Conservation (phyloP, 495 filamentous ascomycete genomes). For the Podospora fimiseda region DNA sequence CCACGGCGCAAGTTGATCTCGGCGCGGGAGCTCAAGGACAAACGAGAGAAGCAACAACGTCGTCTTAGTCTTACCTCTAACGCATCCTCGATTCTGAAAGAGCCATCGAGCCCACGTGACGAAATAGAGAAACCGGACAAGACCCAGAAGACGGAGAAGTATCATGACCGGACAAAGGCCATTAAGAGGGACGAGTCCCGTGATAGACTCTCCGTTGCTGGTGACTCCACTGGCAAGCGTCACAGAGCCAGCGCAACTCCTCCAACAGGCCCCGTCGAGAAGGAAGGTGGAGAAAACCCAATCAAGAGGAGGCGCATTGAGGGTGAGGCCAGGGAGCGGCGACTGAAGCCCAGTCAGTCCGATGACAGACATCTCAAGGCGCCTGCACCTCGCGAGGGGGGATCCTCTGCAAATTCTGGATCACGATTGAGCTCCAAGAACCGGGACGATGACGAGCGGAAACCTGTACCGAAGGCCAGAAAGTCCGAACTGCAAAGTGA, state of each 20-base stretch:
- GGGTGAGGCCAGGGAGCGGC: slow-evolving; percentile 37
- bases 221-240: slow-evolving; percentile 54
- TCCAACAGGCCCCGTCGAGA: slow-evolving; percentile 49
- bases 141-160: slow-evolving; percentile 37
- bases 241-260: slow-evolving; percentile 62
- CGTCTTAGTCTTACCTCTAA: slow-evolving; percentile 45
- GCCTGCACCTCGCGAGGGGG: slow-evolving; percentile 29
- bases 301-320: slow-evolving; percentile 46
- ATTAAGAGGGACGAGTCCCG: slow-evolving; percentile 51
- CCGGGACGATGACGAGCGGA: slow-evolving; percentile 36
- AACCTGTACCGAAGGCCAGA: slow-evolving; percentile 28
- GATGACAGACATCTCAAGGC: slow-evolving; percentile 37
- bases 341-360: slow-evolving; percentile 31
- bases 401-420: slow-evolving; percentile 14
- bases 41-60: slow-evolving; percentile 47
- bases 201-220: slow-evolving; percentile 41
- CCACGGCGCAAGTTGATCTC: slow-evolving; percentile 56
- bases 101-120: slow-evolving; percentile 38
- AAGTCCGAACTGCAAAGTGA: slow-evolving; percentile 25
- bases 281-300: slow-evolving; percentile 48
- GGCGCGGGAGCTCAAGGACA: slow-evolving; percentile 50
- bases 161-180: slow-evolving; percentile 44
- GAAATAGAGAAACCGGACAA: slow-evolving; percentile 37
- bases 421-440: slow-evolving; percentile 19
- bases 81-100: slow-evolving; percentile 33